These are phyloP conservation scores for Tricladium varicosporioides DNA, from an alignment of 2,329 filamentous ascomycete species.

Conservation along the genomic window DNA sequence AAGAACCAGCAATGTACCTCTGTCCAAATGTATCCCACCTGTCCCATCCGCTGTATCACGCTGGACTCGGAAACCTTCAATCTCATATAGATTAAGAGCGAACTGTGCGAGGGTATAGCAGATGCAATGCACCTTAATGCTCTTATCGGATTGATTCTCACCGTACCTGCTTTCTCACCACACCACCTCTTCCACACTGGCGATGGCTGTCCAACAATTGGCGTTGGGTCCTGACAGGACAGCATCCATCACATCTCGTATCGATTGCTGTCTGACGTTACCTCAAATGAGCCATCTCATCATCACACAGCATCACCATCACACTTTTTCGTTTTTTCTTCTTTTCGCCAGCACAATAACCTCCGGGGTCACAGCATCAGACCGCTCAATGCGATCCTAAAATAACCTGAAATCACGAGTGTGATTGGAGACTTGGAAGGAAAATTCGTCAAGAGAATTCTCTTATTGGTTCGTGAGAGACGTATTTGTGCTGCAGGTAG, in stretches of 20 bases:
- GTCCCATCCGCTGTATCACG: conserved; percentile 1
- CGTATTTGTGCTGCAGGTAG: neutral
- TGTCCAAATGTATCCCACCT: neutral
- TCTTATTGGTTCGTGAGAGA: neutral
- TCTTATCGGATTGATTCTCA: neutral
- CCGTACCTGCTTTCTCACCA: conserved; percentile 22
- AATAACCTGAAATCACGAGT: neutral
- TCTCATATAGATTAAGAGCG: conserved; percentile 5
- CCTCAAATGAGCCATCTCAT: conserved; percentile 10
- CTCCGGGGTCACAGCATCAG: neutral
- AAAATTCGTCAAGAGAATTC: neutral
- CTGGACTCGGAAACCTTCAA: neutral
- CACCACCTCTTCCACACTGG: conserved; percentile 10
- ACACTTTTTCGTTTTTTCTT: neutral
- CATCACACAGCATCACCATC: neutral
- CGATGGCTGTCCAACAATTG: conserved; percentile 1
- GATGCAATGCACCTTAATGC: conserved; percentile 5
- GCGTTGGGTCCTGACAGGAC: too few relatives aligned
- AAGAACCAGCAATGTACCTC: neutral
- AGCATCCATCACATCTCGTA: conserved; percentile 2
- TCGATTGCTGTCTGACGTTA: conserved; percentile 22
- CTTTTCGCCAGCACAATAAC: neutral
- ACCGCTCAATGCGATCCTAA: neutral
- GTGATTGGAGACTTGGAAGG: neutral
- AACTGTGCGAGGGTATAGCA: conserved; percentile 1